Percentiles rank a stretch among this genome's conserved stretches.
phyloP scores from a whole-genome alignment of 129 eudicot species.

The Lactuca saligna region DNA sequence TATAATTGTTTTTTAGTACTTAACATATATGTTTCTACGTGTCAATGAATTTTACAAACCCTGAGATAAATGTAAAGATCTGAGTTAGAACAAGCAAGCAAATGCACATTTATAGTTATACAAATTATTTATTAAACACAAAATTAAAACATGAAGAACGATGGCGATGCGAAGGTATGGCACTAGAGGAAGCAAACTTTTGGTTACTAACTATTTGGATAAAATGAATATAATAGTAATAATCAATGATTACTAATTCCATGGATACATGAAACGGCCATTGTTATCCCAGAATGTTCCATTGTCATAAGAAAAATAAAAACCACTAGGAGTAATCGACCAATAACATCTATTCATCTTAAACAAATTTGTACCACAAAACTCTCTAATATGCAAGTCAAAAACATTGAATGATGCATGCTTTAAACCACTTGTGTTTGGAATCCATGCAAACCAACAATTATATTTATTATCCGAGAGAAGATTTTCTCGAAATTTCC shows the following conservation, averaged over 20 bases:
- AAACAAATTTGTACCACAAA: not conserved
- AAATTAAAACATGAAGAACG: too few relatives aligned
- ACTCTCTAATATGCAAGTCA: not conserved
- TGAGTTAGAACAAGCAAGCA: too few relatives aligned
- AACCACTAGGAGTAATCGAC: constrained; percentile 11
- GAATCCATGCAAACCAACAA: constrained; percentile 10
- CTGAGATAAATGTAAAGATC: too few relatives aligned
- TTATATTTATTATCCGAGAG: not conserved
- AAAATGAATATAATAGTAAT: too few relatives aligned
- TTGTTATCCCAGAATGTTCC: not conserved
- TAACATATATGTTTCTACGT: too few relatives aligned
- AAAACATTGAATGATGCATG: constrained; percentile 11
- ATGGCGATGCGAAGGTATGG: too few relatives aligned
- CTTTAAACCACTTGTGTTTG: not conserved
- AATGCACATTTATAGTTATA: too few relatives aligned
- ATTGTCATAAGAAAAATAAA: constrained; percentile 12
- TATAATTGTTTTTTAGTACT: too few relatives aligned
- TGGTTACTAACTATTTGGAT: too few relatives aligned
- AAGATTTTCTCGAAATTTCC: not conserved
- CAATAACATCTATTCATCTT: constrained; percentile 16
- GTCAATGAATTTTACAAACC: too few relatives aligned
- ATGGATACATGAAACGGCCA: constrained; percentile 2
- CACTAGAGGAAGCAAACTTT: too few relatives aligned
- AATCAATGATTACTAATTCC: not conserved
- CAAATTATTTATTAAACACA: too few relatives aligned